Conservation (phyloP, 1,284 basidiomycete species). For the Leccinum subspadiceum region DNA sequence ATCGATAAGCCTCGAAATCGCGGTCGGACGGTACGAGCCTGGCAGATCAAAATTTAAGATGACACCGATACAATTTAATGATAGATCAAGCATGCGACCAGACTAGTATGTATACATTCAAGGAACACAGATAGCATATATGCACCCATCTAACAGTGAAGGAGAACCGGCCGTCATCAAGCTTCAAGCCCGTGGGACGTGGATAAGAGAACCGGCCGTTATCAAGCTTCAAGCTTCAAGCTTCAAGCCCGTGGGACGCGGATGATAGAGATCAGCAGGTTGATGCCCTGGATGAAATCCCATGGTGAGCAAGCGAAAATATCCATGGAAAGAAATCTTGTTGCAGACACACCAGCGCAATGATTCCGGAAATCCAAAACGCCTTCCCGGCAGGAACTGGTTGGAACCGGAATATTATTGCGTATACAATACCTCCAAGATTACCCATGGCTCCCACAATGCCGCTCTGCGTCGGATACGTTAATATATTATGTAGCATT, state of each 20-base stretch:
- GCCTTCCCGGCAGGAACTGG: slow-evolving; percentile 39
- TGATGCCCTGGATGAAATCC: slow-evolving; percentile 5
- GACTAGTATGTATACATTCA: background rate
- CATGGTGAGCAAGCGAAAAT: background rate
- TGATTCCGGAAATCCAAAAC: slow-evolving; percentile 46
- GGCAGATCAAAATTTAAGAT: background rate
- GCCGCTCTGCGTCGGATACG: slow-evolving; percentile 35
- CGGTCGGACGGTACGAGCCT: background rate
- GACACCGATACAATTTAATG: background rate
- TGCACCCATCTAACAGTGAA: background rate
- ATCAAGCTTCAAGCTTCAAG: too few relatives aligned
- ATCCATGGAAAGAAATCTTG: background rate
- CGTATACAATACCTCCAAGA: slow-evolving; percentile 51
- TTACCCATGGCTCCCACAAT: slow-evolving; percentile 55
- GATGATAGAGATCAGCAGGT: slow-evolving; percentile 9
- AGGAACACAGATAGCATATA: background rate
- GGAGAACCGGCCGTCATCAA: background rate
- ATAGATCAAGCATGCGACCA: background rate
- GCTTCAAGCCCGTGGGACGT: slow-evolving; percentile 8
- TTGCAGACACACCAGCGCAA: slow-evolving; percentile 30
- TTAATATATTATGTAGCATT: background rate
- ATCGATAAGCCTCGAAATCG: background rate
- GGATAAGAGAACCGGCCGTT: background rate
- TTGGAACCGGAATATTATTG: slow-evolving; percentile 52
- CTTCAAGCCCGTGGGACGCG: slow-evolving; percentile 10